Conservation (phyloP, 2,329 filamentous ascomycete genomes). For the Botrytis deweyae region DNA sequence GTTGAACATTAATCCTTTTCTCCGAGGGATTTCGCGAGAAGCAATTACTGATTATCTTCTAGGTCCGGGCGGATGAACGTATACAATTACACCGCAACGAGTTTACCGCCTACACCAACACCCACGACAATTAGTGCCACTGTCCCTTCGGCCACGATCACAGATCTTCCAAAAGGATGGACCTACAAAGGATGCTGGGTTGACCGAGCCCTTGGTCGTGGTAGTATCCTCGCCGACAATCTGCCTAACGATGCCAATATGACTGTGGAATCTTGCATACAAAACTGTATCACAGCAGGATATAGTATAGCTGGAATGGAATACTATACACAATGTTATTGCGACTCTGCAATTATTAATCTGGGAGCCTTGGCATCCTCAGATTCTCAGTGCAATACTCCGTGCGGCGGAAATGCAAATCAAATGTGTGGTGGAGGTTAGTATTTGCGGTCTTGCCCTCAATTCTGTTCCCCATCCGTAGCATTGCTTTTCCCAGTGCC, state of each 20-base stretch:
- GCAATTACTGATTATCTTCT: not conserved
- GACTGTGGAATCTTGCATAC: constrained; percentile 30
- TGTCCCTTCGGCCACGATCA: constrained; percentile 22
- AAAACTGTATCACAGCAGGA: constrained; percentile 39
- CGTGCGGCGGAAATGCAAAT: constrained; percentile 33
- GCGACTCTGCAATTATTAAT: constrained; percentile 33
- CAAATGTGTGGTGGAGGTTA: constrained; percentile 24
- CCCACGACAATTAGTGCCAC: constrained; percentile 4
- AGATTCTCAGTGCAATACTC: constrained; percentile 41
- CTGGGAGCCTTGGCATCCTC: constrained; percentile 28
- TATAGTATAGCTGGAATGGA: constrained; percentile 40
- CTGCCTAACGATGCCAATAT: constrained; percentile 24
- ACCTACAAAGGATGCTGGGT: constrained; percentile 32
- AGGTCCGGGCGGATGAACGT: constrained; percentile 30
- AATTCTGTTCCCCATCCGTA: not conserved
- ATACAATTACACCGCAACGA: constrained; percentile 27
- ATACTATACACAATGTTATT: constrained; percentile 39
- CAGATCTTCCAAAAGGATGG: constrained; percentile 31
- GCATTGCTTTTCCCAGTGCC: too few species aligned
- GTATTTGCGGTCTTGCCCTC: not conserved
- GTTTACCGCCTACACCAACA: constrained; percentile 19
- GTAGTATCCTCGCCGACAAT: constrained; percentile 25
- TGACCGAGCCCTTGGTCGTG: constrained; percentile 29
- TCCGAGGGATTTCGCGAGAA: not conserved
- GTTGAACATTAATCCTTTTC: not conserved